Conservation (phyloP, 441 rosid genomes). For the Adansonia grandidieri region DNA sequence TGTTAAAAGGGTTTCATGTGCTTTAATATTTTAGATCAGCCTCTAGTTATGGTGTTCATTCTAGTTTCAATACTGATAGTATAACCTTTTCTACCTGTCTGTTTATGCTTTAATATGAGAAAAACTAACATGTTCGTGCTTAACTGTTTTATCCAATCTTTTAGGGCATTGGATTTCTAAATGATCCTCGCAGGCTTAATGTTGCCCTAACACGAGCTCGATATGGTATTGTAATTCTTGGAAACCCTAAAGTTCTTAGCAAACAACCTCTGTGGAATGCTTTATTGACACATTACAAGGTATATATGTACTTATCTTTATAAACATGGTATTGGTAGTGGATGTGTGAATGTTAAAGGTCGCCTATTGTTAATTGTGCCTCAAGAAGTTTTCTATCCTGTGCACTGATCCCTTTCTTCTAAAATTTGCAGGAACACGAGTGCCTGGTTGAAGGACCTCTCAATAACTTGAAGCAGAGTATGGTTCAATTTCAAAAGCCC, state of each 20-base stretch:
- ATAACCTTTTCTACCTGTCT: not conserved
- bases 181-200: constrained; percentile 98
- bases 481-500: constrained; percentile 98
- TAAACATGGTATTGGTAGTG: constrained; percentile 10
- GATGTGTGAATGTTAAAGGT: constrained; percentile 11
- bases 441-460: constrained; percentile 99
- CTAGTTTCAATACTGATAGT: not conserved
- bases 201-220: constrained; percentile 98
- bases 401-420: not conserved
- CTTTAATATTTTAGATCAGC: constrained; percentile 2
- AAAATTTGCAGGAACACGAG: constrained; percentile 69
- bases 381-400: not conserved
- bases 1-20: not conserved
- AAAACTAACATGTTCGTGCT: constrained; percentile 20
- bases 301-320: constrained; percentile 32
- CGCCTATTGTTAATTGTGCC: not conserved
- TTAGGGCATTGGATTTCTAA: constrained; percentile 98
- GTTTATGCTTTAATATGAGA: not conserved
- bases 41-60: constrained; percentile 15
- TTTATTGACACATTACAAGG: constrained; percentile 96
- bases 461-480: constrained; percentile 97
- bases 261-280: constrained; percentile 98
- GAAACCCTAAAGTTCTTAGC: constrained; percentile 98
- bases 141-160: constrained; percentile 31
- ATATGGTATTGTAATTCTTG: constrained; percentile 95